phyloP scores from a whole-genome alignment of 1,139 yeast species.

The Yamadazyma atlantica region DNA sequence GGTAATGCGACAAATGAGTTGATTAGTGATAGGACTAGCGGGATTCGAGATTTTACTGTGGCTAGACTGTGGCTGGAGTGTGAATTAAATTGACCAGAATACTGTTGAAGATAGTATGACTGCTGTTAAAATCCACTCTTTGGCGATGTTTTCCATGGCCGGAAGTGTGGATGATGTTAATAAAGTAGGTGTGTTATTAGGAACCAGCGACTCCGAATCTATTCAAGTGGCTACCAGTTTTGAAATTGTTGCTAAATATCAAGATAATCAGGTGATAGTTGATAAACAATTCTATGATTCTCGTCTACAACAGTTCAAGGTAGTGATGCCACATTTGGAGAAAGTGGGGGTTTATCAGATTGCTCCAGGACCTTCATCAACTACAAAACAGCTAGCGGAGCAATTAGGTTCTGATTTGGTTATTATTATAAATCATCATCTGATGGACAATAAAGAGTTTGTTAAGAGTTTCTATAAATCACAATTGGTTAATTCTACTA shows the following conservation, averaged over 20 bases:
- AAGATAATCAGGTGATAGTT: constrained; percentile 7
- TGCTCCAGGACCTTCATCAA: constrained; percentile 3
- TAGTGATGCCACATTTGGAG: constrained; percentile 26
- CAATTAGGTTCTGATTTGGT: constrained; percentile 6
- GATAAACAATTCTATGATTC: constrained; percentile 25
- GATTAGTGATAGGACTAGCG: no score
- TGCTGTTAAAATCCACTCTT: constrained; percentile 24
- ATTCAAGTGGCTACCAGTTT: constrained; percentile 20
- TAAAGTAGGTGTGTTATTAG: constrained; percentile 30
- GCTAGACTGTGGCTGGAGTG: no score
- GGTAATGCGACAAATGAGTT: no score
- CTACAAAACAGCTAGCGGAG: constrained; percentile 10
- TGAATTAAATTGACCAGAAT: no score
- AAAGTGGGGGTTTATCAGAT: constrained; percentile 33
- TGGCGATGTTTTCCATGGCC: constrained; percentile 26
- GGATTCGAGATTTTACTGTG: no score
- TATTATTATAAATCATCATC: constrained; percentile 4
- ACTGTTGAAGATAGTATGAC: no score
- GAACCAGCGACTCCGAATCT: constrained; percentile 16
- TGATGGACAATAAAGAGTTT: not conserved
- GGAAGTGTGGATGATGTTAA: constrained; percentile 5
- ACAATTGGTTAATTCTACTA: constrained; percentile 5
- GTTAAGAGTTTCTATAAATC: not conserved
- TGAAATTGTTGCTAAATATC: constrained; percentile 18
- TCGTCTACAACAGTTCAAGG: constrained; percentile 27